A percentile compares a stretch with the other conserved stretches of the same genome.
Evolutionary conservation across 768 basidiomycete species (phyloP).

Genomic region (Agaricus sinodeliciosus): DNA sequence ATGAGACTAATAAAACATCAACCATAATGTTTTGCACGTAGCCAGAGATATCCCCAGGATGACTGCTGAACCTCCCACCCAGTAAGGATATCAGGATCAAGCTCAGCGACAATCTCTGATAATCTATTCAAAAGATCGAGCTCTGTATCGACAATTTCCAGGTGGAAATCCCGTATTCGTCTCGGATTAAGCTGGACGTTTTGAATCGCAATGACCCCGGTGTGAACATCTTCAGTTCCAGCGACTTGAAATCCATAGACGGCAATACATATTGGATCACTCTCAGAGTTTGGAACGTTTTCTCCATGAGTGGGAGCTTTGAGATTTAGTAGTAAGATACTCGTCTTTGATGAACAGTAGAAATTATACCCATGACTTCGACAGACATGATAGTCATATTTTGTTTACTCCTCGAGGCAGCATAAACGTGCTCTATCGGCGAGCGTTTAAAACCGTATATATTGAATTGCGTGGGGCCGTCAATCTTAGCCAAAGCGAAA

Average conservation of each 20-base stretch:
- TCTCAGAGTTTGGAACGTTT: conserved; percentile 57
- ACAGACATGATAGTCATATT: conserved; percentile 76
- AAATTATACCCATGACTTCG: conserved; percentile 73
- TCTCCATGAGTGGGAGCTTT: conserved; percentile 55
- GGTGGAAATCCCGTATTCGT: conserved; percentile 34
- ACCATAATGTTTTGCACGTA: conserved; percentile 63
- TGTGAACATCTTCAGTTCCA: conserved; percentile 29
- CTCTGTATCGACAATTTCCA: conserved; percentile 61
- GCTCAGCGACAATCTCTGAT: conserved; percentile 62
- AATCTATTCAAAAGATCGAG: conserved; percentile 74
- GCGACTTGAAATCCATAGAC: conserved; percentile 68
- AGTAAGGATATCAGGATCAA: conserved; percentile 87
- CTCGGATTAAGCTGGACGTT: conserved; percentile 29
- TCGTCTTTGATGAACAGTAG: not conserved
- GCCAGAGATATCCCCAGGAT: conserved; percentile 87
- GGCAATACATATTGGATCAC: conserved; percentile 58
- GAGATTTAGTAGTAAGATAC: not conserved
- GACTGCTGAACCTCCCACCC: conserved; percentile 89
- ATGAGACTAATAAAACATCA: conserved; percentile 10
- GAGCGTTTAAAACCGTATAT: conserved; percentile 61
- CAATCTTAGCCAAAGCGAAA: conserved; percentile 32
- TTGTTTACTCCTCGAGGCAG: conserved; percentile 47
- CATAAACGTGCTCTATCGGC: conserved; percentile 21
- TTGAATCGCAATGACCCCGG: conserved; percentile 51
- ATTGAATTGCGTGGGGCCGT: conserved; percentile 72